Evolutionary conservation across 1,139 yeast species (phyloP).

Genomic region (Kodamaea arcana): DNA sequence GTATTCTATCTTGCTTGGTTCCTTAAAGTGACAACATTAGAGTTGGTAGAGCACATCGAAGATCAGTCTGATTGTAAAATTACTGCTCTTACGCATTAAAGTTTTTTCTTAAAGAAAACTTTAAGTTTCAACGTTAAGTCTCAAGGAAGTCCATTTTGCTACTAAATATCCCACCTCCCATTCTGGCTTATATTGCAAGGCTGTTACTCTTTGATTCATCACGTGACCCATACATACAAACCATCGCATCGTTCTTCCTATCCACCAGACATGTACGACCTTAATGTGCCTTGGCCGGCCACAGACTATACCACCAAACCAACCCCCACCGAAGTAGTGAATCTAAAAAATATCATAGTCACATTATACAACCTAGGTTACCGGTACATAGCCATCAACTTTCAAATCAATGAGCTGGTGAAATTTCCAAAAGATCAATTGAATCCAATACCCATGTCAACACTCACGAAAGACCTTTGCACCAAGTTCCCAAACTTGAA

Average conservation of each 20-base stretch:
- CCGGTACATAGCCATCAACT: constrained; percentile 70
- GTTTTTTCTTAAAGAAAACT: too few relatives aligned
- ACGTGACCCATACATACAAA: neutral
- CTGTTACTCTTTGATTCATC: too few relatives aligned
- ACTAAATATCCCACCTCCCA: too few relatives aligned
- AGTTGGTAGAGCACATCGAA: too few relatives aligned
- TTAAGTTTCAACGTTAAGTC: too few relatives aligned
- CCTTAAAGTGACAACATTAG: too few relatives aligned
- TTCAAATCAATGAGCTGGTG: constrained; percentile 51
- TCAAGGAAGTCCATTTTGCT: too few relatives aligned
- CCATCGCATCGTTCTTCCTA: neutral
- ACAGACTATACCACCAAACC: constrained; percentile 41
- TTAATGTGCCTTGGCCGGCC: constrained; percentile 82
- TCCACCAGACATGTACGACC: constrained; percentile 47
- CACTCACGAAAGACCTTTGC: constrained; percentile 18
- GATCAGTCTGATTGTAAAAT: too few relatives aligned
- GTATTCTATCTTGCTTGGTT: too few relatives aligned
- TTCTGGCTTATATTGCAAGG: too few relatives aligned
- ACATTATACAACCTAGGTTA: constrained; percentile 65
- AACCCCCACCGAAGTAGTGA: constrained; percentile 35
- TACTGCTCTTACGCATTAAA: too few relatives aligned
- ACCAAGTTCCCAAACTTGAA: constrained; percentile 39
- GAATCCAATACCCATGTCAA: constrained; percentile 35
- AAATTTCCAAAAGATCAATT: constrained; percentile 48
- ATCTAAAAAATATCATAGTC: constrained; percentile 47